Evolutionary conservation across 2,329 filamentous ascomycete species (phyloP).

Genomic region (Fonsecaea erecta): DNA sequence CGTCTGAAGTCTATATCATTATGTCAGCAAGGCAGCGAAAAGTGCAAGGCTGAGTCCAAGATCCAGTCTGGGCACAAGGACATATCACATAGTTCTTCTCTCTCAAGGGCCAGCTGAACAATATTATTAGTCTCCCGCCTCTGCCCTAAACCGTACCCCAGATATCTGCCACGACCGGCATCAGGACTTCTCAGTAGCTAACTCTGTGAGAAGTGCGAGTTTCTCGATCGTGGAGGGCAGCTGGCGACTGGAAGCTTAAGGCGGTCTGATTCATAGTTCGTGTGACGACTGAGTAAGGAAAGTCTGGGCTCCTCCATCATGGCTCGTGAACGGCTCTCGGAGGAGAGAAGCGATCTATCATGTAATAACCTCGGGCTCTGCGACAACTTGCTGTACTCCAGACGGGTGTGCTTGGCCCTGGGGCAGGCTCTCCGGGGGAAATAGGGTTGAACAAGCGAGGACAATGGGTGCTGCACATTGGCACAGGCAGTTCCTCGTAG

Average conservation of each 20-base stretch:
- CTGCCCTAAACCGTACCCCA: constrained; percentile 64
- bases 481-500: not conserved
- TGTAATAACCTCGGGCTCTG: constrained; percentile 16
- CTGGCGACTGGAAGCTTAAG: constrained; percentile 66
- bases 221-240: constrained; percentile 56
- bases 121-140: constrained; percentile 49
- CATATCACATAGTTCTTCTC: too few relatives aligned
- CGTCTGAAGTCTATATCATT: not conserved
- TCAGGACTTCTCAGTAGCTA: constrained; percentile 62
- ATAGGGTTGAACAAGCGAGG: not conserved
- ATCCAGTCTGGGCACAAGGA: too few relatives aligned
- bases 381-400: not conserved
- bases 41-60: not conserved
- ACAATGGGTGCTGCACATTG: not conserved
- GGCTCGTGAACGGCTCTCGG: not conserved
- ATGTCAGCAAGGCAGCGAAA: not conserved
- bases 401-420: not conserved
- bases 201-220: constrained; percentile 57
- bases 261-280: constrained; percentile 64
- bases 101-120: constrained; percentile 56
- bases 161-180: constrained; percentile 65
- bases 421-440: not conserved
- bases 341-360: constrained; percentile 19
- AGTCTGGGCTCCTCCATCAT: not conserved
- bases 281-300: constrained; percentile 56